phyloP scores from a whole-genome alignment of 495 filamentous ascomycete species.

The Chaetomium cochliodes region DNA sequence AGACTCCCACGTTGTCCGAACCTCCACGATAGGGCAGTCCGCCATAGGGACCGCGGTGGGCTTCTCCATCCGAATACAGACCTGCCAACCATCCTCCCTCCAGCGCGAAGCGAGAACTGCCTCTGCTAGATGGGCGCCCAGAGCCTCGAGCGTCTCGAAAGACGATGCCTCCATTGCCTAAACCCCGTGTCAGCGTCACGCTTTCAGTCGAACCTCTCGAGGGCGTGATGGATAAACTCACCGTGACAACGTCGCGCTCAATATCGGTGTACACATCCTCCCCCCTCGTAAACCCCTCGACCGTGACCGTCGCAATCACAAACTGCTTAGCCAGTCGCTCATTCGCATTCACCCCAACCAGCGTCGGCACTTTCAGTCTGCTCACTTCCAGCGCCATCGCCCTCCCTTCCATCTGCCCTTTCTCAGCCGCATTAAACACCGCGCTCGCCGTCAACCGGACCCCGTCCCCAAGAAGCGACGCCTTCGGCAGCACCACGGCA shows the following conservation, averaged over 20 bases:
- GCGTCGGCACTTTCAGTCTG: slow-evolving; percentile 53
- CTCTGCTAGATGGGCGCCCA: slow-evolving; percentile 49
- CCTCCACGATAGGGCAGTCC: slow-evolving; percentile 56
- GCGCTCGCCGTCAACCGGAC: slow-evolving; percentile 44
- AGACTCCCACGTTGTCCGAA: slow-evolving; percentile 33
- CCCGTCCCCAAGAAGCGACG: slow-evolving; percentile 49
- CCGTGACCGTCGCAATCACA: slow-evolving; percentile 52
- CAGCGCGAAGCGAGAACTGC: slow-evolving; percentile 32
- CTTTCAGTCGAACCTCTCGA: neutral
- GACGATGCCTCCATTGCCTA: slow-evolving; percentile 56
- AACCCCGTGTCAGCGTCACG: slow-evolving; percentile 22
- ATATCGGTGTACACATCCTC: slow-evolving; percentile 49
- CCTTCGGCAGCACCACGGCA: slow-evolving; percentile 52
- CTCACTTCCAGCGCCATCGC: slow-evolving; percentile 34
- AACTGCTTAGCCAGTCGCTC: slow-evolving; percentile 60
- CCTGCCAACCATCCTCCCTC: slow-evolving; percentile 35
- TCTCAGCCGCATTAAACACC: slow-evolving; percentile 28
- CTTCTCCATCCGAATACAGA: slow-evolving; percentile 56
- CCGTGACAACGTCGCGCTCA: slow-evolving; percentile 53
- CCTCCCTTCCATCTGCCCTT: slow-evolving; percentile 27
- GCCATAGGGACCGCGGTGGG: slow-evolving; percentile 58
- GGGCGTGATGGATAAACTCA: slow-evolving; percentile 23
- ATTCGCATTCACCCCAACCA: slow-evolving; percentile 61
- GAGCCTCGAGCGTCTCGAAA: slow-evolving; percentile 63
- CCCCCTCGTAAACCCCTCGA: slow-evolving; percentile 44